Evolutionary conservation across 2,329 filamentous ascomycete species (phyloP).

Genomic region (Sclerotinia subarctica): DNA sequence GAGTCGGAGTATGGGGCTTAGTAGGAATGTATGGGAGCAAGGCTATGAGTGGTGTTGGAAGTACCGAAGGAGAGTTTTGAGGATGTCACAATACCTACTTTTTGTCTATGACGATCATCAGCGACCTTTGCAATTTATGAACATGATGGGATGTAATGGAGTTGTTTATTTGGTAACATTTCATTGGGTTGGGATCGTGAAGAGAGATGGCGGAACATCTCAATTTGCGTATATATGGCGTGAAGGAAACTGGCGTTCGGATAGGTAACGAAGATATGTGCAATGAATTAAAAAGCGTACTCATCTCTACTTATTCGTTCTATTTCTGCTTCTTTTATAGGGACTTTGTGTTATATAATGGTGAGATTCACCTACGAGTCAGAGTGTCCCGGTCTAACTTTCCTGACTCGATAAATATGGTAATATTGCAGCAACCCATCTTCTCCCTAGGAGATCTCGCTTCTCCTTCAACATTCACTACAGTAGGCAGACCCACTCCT

Average conservation of each 20-base stretch:
- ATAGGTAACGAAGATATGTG: conserved; percentile 16
- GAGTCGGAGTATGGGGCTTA: conserved; percentile 55
- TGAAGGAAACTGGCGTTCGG: conserved; percentile 7
- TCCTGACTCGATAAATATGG: neutral
- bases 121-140: neutral
- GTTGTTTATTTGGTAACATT: neutral
- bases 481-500: neutral
- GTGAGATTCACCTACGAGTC: neutral
- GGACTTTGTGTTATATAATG: neutral
- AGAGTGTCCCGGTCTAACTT: no score
- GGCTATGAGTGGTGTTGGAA: conserved; percentile 35
- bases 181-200: neutral
- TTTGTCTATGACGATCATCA: conserved; percentile 8
- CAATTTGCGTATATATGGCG: conserved; percentile 6
- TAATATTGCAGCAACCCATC: neutral
- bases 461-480: neutral
- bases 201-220: neutral
- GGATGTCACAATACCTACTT: neutral
- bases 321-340: neutral
- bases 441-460: neutral
- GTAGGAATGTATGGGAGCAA: conserved; percentile 51
- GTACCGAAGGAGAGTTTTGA: conserved; percentile 36
- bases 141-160: conserved; percentile 1
- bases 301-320: neutral
- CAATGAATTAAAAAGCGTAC: conserved; percentile 8